phyloP scores from a whole-genome alignment of 305 asterid species.

The Rubia tinctorum region DNA sequence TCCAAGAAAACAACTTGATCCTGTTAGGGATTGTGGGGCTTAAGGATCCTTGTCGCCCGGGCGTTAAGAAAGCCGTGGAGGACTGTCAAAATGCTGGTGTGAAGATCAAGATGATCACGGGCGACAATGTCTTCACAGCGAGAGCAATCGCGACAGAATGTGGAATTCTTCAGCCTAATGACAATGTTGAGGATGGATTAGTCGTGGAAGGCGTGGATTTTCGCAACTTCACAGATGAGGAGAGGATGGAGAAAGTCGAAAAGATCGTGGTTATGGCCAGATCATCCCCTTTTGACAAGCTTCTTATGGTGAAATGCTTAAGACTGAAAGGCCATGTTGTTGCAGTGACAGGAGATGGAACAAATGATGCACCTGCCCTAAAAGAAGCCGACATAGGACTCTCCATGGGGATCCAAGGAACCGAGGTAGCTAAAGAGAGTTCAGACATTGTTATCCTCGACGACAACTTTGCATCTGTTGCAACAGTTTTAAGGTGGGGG shows the following conservation, averaged over 20 bases:
- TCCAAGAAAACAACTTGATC: conserved; percentile 38
- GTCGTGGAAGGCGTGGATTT: conserved; percentile 63
- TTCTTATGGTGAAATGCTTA: conserved; percentile 53
- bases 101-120: conserved; percentile 65
- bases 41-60: conserved; percentile 66
- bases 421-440: conserved; percentile 59
- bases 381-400: conserved; percentile 69
- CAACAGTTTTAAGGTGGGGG: conserved; percentile 52
- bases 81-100: conserved; percentile 67
- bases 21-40: conserved; percentile 56
- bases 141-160: conserved; percentile 70
- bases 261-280: conserved; percentile 58
- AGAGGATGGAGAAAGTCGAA: conserved; percentile 53
- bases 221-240: conserved; percentile 48
- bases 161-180: conserved; percentile 45
- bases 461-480: conserved; percentile 49
- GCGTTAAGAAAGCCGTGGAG: conserved; percentile 57
- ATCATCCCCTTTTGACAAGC: conserved; percentile 69
- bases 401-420: conserved; percentile 65
- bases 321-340: conserved; percentile 44
- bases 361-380: conserved; percentile 58
- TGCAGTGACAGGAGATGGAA: conserved; percentile 65
- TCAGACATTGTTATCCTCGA: conserved; percentile 54
- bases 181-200: conserved; percentile 23
- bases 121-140: conserved; percentile 77